Evolutionary conservation across 2,329 filamentous ascomycete species (phyloP).

Genomic region (Pseudogymnoascus sp.): DNA sequence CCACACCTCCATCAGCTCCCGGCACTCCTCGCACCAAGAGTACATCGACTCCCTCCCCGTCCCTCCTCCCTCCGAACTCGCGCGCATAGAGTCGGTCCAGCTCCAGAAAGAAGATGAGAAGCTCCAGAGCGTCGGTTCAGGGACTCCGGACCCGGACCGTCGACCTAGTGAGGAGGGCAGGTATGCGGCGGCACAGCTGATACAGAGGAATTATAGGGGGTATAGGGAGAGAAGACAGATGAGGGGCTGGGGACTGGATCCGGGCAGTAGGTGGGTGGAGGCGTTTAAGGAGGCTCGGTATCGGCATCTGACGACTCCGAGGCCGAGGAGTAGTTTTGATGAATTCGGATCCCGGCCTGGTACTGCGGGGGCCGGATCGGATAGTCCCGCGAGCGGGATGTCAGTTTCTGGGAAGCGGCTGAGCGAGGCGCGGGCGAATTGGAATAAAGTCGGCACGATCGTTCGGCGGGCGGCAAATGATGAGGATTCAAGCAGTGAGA

Average conservation of each 20-base stretch:
- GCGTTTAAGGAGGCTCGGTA: constrained; percentile 50
- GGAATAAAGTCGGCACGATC: constrained; percentile 66
- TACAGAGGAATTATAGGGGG: constrained; percentile 69
- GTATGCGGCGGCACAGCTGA: constrained; percentile 45
- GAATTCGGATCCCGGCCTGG: not conserved
- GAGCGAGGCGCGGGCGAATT: constrained; percentile 53
- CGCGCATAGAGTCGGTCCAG: constrained; percentile 42
- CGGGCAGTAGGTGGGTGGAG: constrained; percentile 29
- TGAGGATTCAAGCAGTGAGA: constrained; percentile 33
- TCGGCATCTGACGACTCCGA: constrained; percentile 40
- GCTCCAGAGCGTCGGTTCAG: constrained; percentile 15
- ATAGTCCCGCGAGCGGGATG: not conserved
- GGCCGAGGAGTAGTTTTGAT: constrained; percentile 20
- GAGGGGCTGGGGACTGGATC: constrained; percentile 52
- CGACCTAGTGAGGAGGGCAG: constrained; percentile 33
- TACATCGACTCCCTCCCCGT: constrained; percentile 23
- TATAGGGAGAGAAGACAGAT: constrained; percentile 66
- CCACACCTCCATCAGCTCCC: not conserved
- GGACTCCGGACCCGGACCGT: not conserved
- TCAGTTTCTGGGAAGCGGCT: constrained; percentile 1
- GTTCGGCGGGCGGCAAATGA: constrained; percentile 66
- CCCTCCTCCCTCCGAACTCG: constrained; percentile 33
- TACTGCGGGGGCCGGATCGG: not conserved
- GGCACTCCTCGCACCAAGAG: constrained; percentile 19
- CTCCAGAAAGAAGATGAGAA: constrained; percentile 26